Conservation (phyloP, 202 grass and related monocot genomes). For the Zizania palustris region DNA sequence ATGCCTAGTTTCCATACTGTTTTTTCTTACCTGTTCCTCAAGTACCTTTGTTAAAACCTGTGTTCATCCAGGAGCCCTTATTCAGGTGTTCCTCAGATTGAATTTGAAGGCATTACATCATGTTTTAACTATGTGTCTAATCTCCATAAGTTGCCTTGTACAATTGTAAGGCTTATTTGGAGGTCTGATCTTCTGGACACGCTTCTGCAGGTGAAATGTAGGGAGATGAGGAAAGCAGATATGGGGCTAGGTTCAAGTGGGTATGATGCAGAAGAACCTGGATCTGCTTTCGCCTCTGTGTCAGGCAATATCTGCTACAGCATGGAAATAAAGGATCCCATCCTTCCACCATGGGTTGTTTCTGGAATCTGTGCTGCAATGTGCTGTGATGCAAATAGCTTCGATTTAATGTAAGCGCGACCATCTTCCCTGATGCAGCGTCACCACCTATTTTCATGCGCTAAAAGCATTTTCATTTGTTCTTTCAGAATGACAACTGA, state of each 20-base stretch:
- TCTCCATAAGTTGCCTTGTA: not conserved
- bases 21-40: not conserved
- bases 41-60: not conserved
- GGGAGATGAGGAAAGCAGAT: slow-evolving; percentile 82
- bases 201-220: slow-evolving; percentile 65
- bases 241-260: slow-evolving; percentile 36
- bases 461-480: not conserved
- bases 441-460: not conserved
- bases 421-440: not conserved
- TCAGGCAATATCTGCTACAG: slow-evolving; percentile 69
- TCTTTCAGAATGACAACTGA: slow-evolving; percentile 58
- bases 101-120: not conserved
- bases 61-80: not conserved
- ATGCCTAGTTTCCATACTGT: not conserved
- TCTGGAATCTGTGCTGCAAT: slow-evolving; percentile 65
- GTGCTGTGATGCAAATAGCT: slow-evolving; percentile 51
- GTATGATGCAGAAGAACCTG: slow-evolving; percentile 42
- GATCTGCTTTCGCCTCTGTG: slow-evolving; percentile 23
- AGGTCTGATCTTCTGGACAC: not conserved
- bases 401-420: slow-evolving; percentile 56
- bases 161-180: not conserved
- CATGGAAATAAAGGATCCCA: slow-evolving; percentile 72
- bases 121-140: not conserved
- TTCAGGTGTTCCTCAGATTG: not conserved
- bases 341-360: slow-evolving; percentile 79